Base-by-base conservation (phyloP, 2,329 filamentous ascomycete species). In the Aspergillus terreus region DNA sequence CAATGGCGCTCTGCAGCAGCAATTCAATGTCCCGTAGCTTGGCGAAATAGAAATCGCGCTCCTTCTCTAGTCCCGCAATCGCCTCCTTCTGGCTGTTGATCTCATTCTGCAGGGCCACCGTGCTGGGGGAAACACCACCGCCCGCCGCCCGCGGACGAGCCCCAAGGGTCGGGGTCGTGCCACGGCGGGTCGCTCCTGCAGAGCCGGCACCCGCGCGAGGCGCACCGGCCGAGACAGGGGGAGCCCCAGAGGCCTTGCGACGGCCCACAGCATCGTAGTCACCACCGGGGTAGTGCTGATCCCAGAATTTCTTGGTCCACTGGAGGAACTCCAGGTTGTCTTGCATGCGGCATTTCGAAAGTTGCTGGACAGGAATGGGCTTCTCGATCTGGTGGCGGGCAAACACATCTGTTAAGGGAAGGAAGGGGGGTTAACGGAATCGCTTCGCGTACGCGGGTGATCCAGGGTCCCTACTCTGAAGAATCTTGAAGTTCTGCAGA, bases 271-370 rank as follows among this genome's bases (percentile, higher is more conserved):
- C 90, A 70, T 99, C 94, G 78, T 99, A 99, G 59, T 97, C 94
- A 65, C 94, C 91, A 53, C 94, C 94, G 6, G 94, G 94, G 75
- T 90, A 99, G 80, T 96, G 91, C 70, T 96, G 90, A 68, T 99
- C 94, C 94, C 94, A 99, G 78, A 91, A 96, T 63, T 82, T 81
- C 82, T 99, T 99, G 53, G 86, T 86, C 88, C 91, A 99, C 77
- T 99, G 94, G 55, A 99, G 80, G 72, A 99, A 99, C 70, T 97
- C 94, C 64, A 99, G 88, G 78, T 99, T 99, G 75, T 99, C 94
- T 81, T 99, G 94, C 92, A 99, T 99, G 80, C 96, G 96, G 81
- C 94, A 99, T 75, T 97, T 99, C 65, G 94, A 84, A 54, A 99
- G 85, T 52, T 82, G 79, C 72, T 96, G 85, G 70, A 97, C 90